Evolutionary conservation across 73 alveolate species (phyloP), one percentile per base, ranked within the genome.

Genomic region (Paramecium pentaurelia): DNA sequence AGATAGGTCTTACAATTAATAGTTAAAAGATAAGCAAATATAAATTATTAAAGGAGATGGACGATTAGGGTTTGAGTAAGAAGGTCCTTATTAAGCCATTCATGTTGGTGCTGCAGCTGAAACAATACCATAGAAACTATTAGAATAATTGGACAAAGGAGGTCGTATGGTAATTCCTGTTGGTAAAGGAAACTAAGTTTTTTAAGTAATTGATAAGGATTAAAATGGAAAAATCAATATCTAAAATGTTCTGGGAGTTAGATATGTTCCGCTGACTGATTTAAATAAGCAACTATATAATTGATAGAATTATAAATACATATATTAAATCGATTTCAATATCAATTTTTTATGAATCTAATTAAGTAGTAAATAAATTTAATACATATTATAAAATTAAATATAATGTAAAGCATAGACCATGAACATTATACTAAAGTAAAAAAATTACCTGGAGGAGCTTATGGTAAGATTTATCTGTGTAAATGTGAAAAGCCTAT

Each of bases 71-170:
- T 96, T 49, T 88, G 86, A 88, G 54, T 59, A 87, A 75, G 92
- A 94, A 47, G 99, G 97, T 6, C 99, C 99, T 6, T 97, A 94
- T 93, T 94, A 97, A 88, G 97, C 86, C 8, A 97, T 97, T 73
- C 99, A 97, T 94, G 99, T 95, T 64, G 99, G 99, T 6, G 99
- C 99, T 38, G 98, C 98, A 16, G 96, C 98, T 7, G 93, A 71
- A 4, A 45, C n/a, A 16, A 90, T 96, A 16, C 98, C 99, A 10
- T 37, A 93, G n/a, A 92, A 60, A 11, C 77, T 95, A 28, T 20
- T 96, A 18, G 98, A 95, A 6, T 94, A 96, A 86, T 91, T 96
- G 11, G 97, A 92, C 27, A 42, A 32, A 36, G 96, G 96, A 3
- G 98, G 99, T 11, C 93, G 94, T 86, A 90, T 95, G 95, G 89